phyloP scores from a whole-genome alignment of 164 flowering plant genomes.

The Vitis riparia region DNA sequence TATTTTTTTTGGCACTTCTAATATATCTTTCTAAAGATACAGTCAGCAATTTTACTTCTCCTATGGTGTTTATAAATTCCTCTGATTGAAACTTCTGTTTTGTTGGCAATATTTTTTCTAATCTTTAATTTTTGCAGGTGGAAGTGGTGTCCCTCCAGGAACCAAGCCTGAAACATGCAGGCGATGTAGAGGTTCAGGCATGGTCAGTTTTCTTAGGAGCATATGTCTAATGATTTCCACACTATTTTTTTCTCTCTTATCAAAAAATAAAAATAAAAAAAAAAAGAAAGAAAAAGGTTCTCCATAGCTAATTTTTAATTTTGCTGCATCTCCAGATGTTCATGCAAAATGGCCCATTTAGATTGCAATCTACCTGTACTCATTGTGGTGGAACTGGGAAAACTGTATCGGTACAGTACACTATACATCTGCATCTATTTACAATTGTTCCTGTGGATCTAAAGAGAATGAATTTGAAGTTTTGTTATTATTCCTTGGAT shows the following conservation, averaged over 20 bases:
- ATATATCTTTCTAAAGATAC: too few species aligned
- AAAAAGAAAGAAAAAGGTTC: neutral
- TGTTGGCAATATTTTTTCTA: neutral
- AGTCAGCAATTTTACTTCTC: too few species aligned
- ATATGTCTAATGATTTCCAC: neutral
- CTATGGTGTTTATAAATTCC: too few species aligned
- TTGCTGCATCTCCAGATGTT: constrained; percentile 40
- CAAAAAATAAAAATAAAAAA: too few species aligned
- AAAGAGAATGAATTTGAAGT: too few species aligned
- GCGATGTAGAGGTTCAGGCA: constrained; percentile 84
- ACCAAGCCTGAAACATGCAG: constrained; percentile 82
- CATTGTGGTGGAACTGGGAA: constrained; percentile 83
- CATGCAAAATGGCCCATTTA: constrained; percentile 68
- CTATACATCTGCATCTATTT: neutral
- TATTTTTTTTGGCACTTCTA: too few species aligned
- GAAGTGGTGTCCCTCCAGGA: constrained; percentile 97
- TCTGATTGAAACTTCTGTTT: too few species aligned
- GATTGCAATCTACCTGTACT: constrained; percentile 66
- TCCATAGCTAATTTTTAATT: constrained; percentile 5
- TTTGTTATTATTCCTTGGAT: too few species aligned
- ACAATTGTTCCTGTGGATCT: too few species aligned
- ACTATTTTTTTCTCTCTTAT: too few species aligned
- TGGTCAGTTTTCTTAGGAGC: constrained; percentile 44
- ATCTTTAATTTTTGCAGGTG: constrained; percentile 54
- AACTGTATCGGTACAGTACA: constrained; percentile 55